Evolutionary conservation across 1,284 basidiomycete genomes (phyloP).

Genomic region (Mycosarcoma maydis): DNA sequence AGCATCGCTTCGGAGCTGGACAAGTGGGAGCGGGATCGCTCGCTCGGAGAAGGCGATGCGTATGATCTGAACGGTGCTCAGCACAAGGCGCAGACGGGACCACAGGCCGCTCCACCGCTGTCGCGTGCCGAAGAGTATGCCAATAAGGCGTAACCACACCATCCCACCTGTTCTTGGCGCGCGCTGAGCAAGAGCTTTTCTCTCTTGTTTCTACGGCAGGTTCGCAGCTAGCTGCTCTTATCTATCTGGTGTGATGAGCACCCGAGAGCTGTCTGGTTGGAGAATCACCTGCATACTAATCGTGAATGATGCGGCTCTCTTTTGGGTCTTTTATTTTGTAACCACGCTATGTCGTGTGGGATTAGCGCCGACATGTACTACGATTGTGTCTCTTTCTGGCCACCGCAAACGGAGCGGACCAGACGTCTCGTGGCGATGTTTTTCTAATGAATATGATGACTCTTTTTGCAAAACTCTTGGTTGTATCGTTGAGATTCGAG

Average conservation of each 20-base stretch:
- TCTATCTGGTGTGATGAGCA: too few species aligned
- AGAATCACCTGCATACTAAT: too few species aligned
- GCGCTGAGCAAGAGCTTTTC: too few species aligned
- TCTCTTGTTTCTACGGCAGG: too few species aligned
- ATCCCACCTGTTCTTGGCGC: too few species aligned
- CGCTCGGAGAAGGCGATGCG: constrained; percentile 21
- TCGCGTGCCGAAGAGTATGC: constrained; percentile 42
- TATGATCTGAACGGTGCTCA: constrained; percentile 3
- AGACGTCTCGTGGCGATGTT: not conserved
- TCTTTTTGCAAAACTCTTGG: too few species aligned
- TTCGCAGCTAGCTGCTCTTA: too few species aligned
- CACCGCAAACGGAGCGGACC: not conserved
- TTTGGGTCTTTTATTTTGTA: not conserved
- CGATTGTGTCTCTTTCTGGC: not conserved
- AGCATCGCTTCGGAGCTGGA: constrained; percentile 61
- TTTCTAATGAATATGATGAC: constrained; percentile 10
- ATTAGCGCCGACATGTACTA: too few species aligned
- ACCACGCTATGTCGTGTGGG: not conserved
- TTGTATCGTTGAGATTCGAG: too few species aligned
- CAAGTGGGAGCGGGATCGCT: constrained; percentile 55
- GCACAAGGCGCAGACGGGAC: not conserved
- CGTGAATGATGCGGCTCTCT: not conserved
- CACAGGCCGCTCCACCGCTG: constrained; percentile 11
- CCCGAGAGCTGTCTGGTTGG: too few species aligned
- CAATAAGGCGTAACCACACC: constrained; percentile 6